phyloP scores from a whole-genome alignment of 2,329 filamentous ascomycete species.

The Dryadomyces sulphureus region DNA sequence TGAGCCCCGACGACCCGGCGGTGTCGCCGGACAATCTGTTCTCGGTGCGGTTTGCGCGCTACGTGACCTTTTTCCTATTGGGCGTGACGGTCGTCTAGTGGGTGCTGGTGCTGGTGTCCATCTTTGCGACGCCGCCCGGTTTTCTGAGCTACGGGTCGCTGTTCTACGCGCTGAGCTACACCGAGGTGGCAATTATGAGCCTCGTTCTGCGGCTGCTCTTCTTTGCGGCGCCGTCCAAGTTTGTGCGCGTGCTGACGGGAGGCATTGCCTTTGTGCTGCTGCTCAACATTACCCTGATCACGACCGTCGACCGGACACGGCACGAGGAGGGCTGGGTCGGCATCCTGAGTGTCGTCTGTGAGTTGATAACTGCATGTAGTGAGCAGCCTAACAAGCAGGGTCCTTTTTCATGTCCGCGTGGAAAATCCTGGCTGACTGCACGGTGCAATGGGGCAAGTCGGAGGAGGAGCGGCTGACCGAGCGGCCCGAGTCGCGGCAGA shows the following conservation, averaged over 20 bases:
- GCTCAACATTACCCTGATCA: slow-evolving; percentile 64
- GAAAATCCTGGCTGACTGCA: slow-evolving; percentile 63
- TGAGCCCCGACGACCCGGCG: slow-evolving; percentile 68
- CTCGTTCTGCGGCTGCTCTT: slow-evolving; percentile 69
- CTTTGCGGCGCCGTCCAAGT: slow-evolving; percentile 70
- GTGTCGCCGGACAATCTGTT: slow-evolving; percentile 93
- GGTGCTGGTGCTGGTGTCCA: slow-evolving; percentile 73
- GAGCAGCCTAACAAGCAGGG: slow-evolving; percentile 29
- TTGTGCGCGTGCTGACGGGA: slow-evolving; percentile 59
- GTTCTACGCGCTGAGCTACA: slow-evolving; percentile 78
- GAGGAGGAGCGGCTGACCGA: slow-evolving; percentile 89
- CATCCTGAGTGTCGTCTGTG: slow-evolving; percentile 66
- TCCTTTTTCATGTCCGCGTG: slow-evolving; percentile 66
- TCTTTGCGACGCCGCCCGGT: slow-evolving; percentile 79
- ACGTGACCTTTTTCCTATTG: slow-evolving; percentile 63
- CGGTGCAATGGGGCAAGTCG: slow-evolving; percentile 79
- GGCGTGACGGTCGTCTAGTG: slow-evolving; percentile 78
- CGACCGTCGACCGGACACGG: slow-evolving; percentile 59
- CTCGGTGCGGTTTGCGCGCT: slow-evolving; percentile 69
- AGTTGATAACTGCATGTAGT: no score
- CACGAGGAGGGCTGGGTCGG: slow-evolving; percentile 85
- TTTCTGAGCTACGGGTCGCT: slow-evolving; percentile 81
- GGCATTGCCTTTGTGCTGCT: slow-evolving; percentile 53
- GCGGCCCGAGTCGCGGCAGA: slow-evolving; percentile 69
- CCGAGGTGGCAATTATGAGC: slow-evolving; percentile 62